Evolutionary conservation across 371 early-diverging fungal genomes (phyloP).

Genomic region (Mortierella sp.): DNA sequence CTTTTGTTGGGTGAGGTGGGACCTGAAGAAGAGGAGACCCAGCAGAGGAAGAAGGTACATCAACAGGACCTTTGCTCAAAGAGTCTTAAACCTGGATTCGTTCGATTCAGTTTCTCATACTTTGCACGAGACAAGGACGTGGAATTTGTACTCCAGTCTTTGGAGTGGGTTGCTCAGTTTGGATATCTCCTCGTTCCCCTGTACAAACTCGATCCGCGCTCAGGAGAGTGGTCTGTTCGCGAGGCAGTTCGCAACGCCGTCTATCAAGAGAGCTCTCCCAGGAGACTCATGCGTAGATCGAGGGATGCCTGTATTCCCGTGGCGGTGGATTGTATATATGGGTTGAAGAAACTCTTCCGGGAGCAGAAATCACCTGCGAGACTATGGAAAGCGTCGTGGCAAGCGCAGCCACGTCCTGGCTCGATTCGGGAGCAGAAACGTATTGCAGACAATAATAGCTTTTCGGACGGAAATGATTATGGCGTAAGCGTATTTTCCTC

Average conservation of each 20-base stretch:
- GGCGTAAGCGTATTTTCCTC: neutral
- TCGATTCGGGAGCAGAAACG: slow-evolving; percentile 5
- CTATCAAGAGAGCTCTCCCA: slow-evolving; percentile 10
- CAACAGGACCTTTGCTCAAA: slow-evolving; percentile 29
- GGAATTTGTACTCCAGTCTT: slow-evolving; percentile 23
- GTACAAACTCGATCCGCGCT: slow-evolving; percentile 10
- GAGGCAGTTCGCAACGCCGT: slow-evolving; percentile 13
- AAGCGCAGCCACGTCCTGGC: no score
- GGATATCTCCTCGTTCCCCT: slow-evolving; percentile 29
- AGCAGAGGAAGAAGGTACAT: slow-evolving; percentile 17
- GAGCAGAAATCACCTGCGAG: slow-evolving; percentile 8
- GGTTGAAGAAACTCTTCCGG: slow-evolving; percentile 5
- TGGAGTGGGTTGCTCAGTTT: slow-evolving; percentile 27
- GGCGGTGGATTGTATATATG: slow-evolving; percentile 22
- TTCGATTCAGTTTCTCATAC: slow-evolving; percentile 26
- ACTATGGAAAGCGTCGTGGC: no score
- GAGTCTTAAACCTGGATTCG: slow-evolving; percentile 32
- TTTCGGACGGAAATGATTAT: neutral
- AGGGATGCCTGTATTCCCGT: slow-evolving; percentile 13
- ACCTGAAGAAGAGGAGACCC: neutral
- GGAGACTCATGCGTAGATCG: neutral
- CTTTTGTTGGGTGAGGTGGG: slow-evolving; percentile 17
- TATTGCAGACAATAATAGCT: neutral
- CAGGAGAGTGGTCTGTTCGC: slow-evolving; percentile 19
- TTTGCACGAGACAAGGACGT: slow-evolving; percentile 28